Conservation (phyloP, 2,329 filamentous ascomycete species). For the Paecilomyces fulvus region DNA sequence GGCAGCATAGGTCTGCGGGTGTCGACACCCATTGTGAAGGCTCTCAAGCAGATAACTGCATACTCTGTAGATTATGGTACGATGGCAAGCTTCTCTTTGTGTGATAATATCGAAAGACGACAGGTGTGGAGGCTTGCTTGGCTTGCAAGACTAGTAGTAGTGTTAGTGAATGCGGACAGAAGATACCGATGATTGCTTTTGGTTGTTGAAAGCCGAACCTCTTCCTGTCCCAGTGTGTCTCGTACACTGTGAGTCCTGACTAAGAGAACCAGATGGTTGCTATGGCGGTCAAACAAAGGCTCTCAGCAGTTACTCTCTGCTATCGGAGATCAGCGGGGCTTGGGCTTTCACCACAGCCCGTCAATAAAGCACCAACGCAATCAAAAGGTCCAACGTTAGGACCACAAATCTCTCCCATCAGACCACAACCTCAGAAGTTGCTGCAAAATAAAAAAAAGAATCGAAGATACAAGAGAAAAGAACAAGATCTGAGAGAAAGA, state of each 20-base stretch:
- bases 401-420: background rate
- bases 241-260: background rate
- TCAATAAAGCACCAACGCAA: background rate
- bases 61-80: conserved; percentile 15
- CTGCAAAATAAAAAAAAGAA: background rate
- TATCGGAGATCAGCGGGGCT: background rate
- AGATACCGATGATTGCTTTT: background rate
- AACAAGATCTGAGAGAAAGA: conserved; percentile 5
- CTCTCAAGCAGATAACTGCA: conserved; percentile 27
- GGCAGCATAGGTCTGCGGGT: conserved; percentile 41
- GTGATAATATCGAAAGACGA: background rate
- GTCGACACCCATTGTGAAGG: conserved; percentile 40
- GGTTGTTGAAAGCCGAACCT: background rate
- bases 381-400: background rate
- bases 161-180: background rate
- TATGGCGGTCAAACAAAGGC: background rate
- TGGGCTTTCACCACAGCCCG: background rate
- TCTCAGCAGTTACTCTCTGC: background rate
- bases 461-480: background rate
- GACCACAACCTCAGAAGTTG: background rate
- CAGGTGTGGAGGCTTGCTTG: background rate
- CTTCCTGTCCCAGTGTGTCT: background rate
- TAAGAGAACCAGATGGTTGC: background rate
- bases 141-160: background rate
- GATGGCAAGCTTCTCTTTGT: background rate